phyloP scores from a whole-genome alignment of 345 rosid species.

The Clausena lansium region DNA sequence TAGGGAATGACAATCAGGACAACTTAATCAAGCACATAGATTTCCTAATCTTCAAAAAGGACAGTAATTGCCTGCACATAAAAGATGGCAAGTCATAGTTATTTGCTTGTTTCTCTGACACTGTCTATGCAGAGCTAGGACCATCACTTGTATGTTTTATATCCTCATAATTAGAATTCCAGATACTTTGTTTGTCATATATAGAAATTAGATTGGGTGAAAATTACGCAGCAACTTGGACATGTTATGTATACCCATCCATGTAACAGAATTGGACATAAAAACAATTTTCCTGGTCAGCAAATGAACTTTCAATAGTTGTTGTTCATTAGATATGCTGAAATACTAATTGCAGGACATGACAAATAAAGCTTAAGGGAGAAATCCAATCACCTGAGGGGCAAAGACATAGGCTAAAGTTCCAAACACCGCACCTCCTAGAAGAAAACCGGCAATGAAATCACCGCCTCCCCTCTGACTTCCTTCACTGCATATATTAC shows the following conservation, averaged over 20 bases:
- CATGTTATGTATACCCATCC: background rate
- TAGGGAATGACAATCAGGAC: background rate
- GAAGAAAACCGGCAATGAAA: constrained; percentile 80
- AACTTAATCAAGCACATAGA: background rate
- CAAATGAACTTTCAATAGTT: background rate
- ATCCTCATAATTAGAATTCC: background rate
- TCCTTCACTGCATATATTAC: constrained; percentile 43
- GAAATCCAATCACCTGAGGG: constrained; percentile 62
- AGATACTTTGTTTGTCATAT: background rate
- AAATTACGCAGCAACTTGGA: background rate
- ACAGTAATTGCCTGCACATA: background rate
- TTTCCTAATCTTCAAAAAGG: background rate
- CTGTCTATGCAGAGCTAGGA: background rate
- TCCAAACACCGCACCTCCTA: constrained; percentile 90
- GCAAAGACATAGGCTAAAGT: constrained; percentile 76
- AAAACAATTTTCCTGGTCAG: background rate
- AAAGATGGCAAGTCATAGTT: background rate
- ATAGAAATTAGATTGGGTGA: background rate
- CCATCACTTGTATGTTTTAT: background rate
- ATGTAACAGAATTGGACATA: background rate
- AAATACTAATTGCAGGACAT: background rate
- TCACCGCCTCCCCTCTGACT: constrained; percentile 58
- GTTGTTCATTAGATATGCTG: background rate
- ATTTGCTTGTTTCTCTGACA: background rate
- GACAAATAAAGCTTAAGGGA: background rate